Evolutionary conservation across 306 rosid genomes (phyloP).

Genomic region (Quercus suber): DNA sequence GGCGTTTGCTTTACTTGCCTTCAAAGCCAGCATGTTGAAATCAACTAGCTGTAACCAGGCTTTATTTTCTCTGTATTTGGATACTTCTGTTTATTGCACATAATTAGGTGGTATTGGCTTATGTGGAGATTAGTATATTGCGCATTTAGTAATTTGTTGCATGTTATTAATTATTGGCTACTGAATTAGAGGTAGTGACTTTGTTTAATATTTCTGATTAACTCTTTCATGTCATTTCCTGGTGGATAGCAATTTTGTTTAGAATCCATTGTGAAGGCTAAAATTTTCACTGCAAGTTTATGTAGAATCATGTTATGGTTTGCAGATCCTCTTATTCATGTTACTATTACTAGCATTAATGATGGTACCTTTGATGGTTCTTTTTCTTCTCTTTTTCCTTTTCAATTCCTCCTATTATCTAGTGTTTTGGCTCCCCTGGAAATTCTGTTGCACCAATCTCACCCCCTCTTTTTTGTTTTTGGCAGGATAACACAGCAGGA

Average conservation of each 20-base stretch:
- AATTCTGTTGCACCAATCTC: background rate
- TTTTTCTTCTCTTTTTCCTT: background rate
- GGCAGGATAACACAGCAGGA: conserved; percentile 38
- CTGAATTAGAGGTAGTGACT: too few species aligned
- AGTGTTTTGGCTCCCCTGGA: background rate
- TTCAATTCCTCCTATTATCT: background rate
- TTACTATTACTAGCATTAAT: background rate
- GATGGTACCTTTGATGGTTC: background rate
- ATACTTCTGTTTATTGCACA: background rate
- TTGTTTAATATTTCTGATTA: background rate
- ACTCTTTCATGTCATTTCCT: background rate
- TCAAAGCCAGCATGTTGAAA: background rate
- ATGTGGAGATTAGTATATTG: too few species aligned
- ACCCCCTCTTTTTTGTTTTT: background rate
- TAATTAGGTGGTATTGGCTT: too few species aligned
- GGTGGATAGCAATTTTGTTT: background rate
- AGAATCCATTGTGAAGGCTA: background rate
- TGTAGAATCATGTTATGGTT: background rate
- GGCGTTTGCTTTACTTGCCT: background rate
- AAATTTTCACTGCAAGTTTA: background rate
- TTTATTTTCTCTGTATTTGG: background rate
- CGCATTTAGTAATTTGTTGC: too few species aligned
- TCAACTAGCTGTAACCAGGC: background rate
- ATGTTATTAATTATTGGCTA: too few species aligned
- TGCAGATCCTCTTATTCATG: background rate